Evolutionary conservation across 2,329 filamentous ascomycete species (phyloP).

Genomic region (Periconia macrospinosa): DNA sequence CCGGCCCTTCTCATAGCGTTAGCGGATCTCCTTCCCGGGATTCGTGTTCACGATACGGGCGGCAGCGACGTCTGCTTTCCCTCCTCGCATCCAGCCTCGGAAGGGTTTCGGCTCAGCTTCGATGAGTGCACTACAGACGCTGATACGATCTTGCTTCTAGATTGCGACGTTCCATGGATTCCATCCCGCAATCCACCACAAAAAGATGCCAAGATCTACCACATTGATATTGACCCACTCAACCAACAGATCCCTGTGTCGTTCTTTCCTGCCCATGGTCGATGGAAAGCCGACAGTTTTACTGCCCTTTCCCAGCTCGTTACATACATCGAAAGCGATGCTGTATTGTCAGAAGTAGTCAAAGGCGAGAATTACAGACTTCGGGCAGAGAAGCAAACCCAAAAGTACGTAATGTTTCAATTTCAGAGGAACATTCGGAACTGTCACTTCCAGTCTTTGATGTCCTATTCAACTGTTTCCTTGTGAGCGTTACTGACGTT

Average conservation of each 20-base stretch:
- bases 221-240: slow-evolving; percentile 67
- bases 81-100: slow-evolving; percentile 17
- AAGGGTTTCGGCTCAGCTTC: slow-evolving; percentile 14
- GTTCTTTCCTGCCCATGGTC: slow-evolving; percentile 67
- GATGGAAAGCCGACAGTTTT: slow-evolving; percentile 68
- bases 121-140: slow-evolving; percentile 17
- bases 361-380: neutral
- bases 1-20: slow-evolving; percentile 14
- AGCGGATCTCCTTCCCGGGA: slow-evolving; percentile 12
- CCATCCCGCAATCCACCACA: slow-evolving; percentile 52
- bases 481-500: no score
- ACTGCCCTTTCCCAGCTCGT: slow-evolving; percentile 46
- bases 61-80: slow-evolving; percentile 24
- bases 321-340: slow-evolving; percentile 19
- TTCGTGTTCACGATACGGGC: slow-evolving; percentile 19
- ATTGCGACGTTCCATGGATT: slow-evolving; percentile 28
- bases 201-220: slow-evolving; percentile 59
- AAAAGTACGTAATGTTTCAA: neutral
- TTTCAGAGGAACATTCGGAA: no score
- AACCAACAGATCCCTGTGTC: slow-evolving; percentile 75
- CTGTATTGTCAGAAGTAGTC: neutral
- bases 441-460: no score
- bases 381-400: slow-evolving; percentile 4
- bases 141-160: slow-evolving; percentile 19
- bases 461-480: no score